phyloP scores from a whole-genome alignment of 345 rosid genomes.

The Garcia nutans region DNA sequence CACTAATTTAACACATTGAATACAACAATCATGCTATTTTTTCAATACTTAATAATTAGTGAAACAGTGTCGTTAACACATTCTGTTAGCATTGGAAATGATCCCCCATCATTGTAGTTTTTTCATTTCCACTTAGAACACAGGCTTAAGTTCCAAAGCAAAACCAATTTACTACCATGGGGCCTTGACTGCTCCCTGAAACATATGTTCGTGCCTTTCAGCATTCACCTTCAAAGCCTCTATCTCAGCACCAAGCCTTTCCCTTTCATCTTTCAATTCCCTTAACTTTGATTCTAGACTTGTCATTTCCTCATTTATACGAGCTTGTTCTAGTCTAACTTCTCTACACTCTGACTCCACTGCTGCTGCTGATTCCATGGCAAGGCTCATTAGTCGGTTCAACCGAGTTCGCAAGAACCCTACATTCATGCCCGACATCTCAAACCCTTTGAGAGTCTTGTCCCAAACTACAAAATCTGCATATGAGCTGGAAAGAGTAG shows the following conservation, averaged over 20 bases:
- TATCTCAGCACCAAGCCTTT: constrained; percentile 33
- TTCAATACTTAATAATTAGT: not conserved
- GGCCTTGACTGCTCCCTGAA: constrained; percentile 31
- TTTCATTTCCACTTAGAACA: too few species aligned
- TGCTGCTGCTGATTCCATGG: constrained; percentile 29
- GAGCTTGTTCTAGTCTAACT: constrained; percentile 24
- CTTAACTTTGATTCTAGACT: constrained; percentile 31
- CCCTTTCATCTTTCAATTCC: constrained; percentile 26
- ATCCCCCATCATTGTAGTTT: not conserved
- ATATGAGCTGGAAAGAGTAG: constrained; percentile 30
- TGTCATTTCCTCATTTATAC: constrained; percentile 27
- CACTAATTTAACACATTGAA: constrained; percentile 6
- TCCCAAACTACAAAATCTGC: constrained; percentile 45
- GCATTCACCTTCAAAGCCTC: constrained; percentile 26
- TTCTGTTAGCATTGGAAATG: constrained; percentile 2
- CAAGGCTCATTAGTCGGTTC: constrained; percentile 30
- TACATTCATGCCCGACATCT: constrained; percentile 48
- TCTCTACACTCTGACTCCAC: constrained; percentile 26
- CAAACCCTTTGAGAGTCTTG: constrained; percentile 50
- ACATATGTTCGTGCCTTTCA: constrained; percentile 27
- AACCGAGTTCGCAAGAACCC: constrained; percentile 42
- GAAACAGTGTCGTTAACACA: not conserved
- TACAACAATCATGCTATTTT: not conserved
- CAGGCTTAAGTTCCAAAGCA: not conserved
- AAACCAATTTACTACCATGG: constrained; percentile 33